phyloP scores from a whole-genome alignment of 1,139 yeast species.

The Suhomyces bolitotheri region DNA sequence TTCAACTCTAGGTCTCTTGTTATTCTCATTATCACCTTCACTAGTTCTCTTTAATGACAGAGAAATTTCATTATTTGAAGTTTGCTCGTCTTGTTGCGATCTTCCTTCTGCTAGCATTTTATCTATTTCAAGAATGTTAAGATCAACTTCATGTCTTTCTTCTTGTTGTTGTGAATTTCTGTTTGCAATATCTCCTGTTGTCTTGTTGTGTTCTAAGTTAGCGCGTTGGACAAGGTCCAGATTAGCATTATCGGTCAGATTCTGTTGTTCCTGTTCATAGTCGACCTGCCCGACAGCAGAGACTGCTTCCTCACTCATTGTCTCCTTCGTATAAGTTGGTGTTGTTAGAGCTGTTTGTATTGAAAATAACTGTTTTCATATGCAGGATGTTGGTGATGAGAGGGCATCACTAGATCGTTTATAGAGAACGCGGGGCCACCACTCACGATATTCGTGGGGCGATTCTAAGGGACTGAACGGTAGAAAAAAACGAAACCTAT shows the following conservation, averaged over 20 bases:
- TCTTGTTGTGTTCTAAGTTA: background rate
- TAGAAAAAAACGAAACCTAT: no score
- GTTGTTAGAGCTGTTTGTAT: constrained; percentile 1
- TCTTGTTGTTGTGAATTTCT: background rate
- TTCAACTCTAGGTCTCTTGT: constrained; percentile 9
- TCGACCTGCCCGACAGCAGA: background rate
- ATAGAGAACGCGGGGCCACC: no score
- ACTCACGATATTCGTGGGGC: no score
- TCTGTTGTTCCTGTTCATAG: background rate
- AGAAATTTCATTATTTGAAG: constrained; percentile 2
- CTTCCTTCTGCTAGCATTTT: constrained; percentile 12
- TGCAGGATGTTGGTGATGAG: no score
- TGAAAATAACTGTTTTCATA: no score
- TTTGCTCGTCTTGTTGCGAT: background rate
- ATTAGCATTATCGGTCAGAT: background rate
- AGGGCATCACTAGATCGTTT: no score
- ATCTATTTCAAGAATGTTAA: constrained; percentile 14
- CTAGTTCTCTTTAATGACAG: constrained; percentile 3
- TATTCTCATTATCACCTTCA: constrained; percentile 3
- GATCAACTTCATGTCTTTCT: constrained; percentile 7
- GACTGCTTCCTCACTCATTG: constrained; percentile 5
- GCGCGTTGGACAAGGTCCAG: background rate
- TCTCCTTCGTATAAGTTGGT: background rate
- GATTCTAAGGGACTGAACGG: no score
- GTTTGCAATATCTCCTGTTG: background rate